Evolutionary conservation across 2,329 filamentous ascomycete species (phyloP), one percentile per base, ranked within the genome.

Genomic region (Cladosporium sp.): DNA sequence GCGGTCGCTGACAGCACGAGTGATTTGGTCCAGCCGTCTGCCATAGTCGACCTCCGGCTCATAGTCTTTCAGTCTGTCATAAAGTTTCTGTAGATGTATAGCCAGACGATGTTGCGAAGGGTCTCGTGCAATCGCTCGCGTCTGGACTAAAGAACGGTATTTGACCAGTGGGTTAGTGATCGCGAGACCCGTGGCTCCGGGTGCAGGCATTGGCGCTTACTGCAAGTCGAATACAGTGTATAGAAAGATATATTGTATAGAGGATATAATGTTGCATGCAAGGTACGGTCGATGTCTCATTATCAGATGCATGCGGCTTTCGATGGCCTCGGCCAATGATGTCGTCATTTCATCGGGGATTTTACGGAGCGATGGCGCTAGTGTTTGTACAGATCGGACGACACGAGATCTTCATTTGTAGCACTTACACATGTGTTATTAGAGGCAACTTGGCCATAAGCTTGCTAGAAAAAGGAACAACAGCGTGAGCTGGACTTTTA

Each of bases 41-140:
- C 84, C 84, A 74, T 93, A 93, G 73, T 92, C 89, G 14, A 85
- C 72, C 57, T 88, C 85, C 0, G 91, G 92, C 41, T 90, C 86
- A 78, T 95, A 94, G 76, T 94, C 91, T 74, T 92, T 93, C 49
- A 94, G 81, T 2, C 88, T 84, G 44, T 87, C 81, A 71, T 95
- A 94, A 12, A 94, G 83, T 74, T 92, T 91, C 71, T 92, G 90
- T 1, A 94, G 82, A 77, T 94, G 90, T 49, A 92, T 83, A 6
- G 91, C 91, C 76, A 77, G 51, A 44, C 70, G 71, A 65, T 75
- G 70, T 69, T 77, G 74, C 15, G 74, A 68, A 5, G 86, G 86
- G 77, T 94, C 91, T 10, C 90, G 88, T 57, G 83, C 81, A 74
- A 90, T 90, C 57, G 85, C 78, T 59, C 88, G 87, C 4, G 88